Conservation (phyloP, 2,329 filamentous ascomycete genomes). For the Purpureocillium takamizusanense region DNA sequence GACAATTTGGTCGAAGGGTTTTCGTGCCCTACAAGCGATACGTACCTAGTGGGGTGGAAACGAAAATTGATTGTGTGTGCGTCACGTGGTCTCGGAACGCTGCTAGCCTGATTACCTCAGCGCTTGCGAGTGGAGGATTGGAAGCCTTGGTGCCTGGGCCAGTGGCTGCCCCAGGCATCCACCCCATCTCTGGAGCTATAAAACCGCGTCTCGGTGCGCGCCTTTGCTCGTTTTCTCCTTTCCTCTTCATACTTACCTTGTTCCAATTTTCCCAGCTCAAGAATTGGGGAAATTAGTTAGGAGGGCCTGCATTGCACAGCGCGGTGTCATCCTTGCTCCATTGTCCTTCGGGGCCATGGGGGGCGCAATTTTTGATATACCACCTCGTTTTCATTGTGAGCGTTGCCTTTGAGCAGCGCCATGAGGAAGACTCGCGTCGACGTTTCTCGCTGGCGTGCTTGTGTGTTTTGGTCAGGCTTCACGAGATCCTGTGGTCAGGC, state of each 20-base stretch:
- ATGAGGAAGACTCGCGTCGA: conserved; percentile 30
- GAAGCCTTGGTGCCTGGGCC: conserved; percentile 6
- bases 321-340: conserved; percentile 39
- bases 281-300: conserved; percentile 31
- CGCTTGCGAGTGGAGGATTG: background rate
- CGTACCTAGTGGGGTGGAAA: conserved; percentile 21
- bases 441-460: background rate
- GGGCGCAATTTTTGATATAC: conserved; percentile 45
- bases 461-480: too few relatives aligned
- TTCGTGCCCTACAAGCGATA: conserved; percentile 29
- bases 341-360: conserved; percentile 47
- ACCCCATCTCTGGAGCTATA: conserved; percentile 20
- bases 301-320: conserved; percentile 48
- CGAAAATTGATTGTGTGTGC: conserved; percentile 10
- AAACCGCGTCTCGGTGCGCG: conserved; percentile 9
- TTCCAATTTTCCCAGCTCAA: conserved; percentile 34
- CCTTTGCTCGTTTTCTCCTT: conserved; percentile 18
- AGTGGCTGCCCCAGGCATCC: conserved; percentile 14
- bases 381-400: conserved; percentile 34
- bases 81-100: conserved; percentile 16
- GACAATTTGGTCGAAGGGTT: conserved; percentile 33
- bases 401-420: conserved; percentile 26
- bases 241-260: conserved; percentile 48
- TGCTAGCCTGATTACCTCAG: conserved; percentile 8
- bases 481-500: too few relatives aligned